Evolutionary conservation across 306 rosid genomes (phyloP), one percentile per base, ranked within the genome.

Genomic region (Prunus kanzakura): DNA sequence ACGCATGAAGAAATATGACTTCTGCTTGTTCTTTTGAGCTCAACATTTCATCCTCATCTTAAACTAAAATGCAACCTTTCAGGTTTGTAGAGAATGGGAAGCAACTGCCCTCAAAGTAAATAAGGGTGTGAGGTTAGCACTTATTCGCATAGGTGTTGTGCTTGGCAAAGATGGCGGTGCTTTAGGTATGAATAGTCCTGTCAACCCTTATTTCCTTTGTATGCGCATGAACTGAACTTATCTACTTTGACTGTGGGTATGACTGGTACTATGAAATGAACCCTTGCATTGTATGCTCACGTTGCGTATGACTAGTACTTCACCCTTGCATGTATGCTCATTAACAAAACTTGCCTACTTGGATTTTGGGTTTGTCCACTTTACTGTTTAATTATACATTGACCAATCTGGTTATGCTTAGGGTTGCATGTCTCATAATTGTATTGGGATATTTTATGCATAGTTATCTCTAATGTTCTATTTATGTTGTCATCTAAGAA

Each of bases 101-200:
- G 88, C 91, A 20, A 86, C 86, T 4, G 99, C 99, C 72, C 84
- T 71, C 51, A 81, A 77, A 83, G 96, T 81, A 57, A 88, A 92
- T 78, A 87, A 88, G 78, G 88, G 91, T 83, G 97, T 91, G 27
- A 91, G 96, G 86, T 81, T 96, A 74, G 84, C 96, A 2, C 87
- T 85, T 11, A 84, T 92, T 85, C 97, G 99, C 75, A 96, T 92
- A 10, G 99, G 99, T 49, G 97, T 96, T 82, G 99, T 96, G 78
- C 99, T 96, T 66, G 99, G 99, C 47, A 96, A 91, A 87, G 97
- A 92, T 76, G 99, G 99, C 47, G 99, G 99, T 78, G 99, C 99
- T 70, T 86, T 92, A 88, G 97, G 99, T 92, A 84, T 56, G 43
- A 38, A 38, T 38, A 38, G 43, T 38, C 43, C 43, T 38, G 43